A percentile compares a stretch with the other conserved stretches of the same genome.
Conservation (phyloP, 352 stramenopile species). For the Pythium periplocum region DNA sequence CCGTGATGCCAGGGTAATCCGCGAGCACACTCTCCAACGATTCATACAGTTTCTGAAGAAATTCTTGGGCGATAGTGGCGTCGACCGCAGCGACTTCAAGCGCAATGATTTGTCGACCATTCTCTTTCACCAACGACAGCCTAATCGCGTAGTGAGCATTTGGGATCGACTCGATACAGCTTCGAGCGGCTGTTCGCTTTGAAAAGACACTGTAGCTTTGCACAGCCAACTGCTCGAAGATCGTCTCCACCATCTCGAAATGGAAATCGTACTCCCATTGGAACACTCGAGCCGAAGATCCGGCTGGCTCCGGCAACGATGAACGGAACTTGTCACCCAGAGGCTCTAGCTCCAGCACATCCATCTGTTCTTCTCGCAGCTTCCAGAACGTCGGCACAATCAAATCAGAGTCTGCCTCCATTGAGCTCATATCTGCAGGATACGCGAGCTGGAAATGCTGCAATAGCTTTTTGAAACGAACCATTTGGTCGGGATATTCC, state of each 20-base stretch:
- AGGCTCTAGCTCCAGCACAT: background rate
- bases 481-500: conserved; percentile 4
- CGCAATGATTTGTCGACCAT: too few species aligned
- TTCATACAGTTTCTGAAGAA: too few species aligned
- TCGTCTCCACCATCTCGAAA: conserved; percentile 10
- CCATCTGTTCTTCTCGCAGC: background rate
- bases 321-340: background rate
- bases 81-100: too few species aligned
- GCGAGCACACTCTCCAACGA: too few species aligned
- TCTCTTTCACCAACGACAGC: too few species aligned
- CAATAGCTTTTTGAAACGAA: conserved; percentile 17
- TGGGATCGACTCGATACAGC: too few species aligned
- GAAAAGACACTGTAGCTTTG: conserved; percentile 3
- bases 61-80: too few species aligned
- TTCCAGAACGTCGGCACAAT: conserved; percentile 4
- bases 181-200: too few species aligned
- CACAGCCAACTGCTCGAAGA: conserved; percentile 21
- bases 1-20: too few species aligned
- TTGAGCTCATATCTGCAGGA: background rate
- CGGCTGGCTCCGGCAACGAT: background rate
- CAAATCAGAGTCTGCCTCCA: conserved; percentile 12
- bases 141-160: too few species aligned
- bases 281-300: background rate
- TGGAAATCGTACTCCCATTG: conserved; percentile 22
- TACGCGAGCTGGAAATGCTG: conserved; percentile 12